phyloP scores from a whole-genome alignment of 2,329 filamentous ascomycete species.

The Exutisphaerella laricina region DNA sequence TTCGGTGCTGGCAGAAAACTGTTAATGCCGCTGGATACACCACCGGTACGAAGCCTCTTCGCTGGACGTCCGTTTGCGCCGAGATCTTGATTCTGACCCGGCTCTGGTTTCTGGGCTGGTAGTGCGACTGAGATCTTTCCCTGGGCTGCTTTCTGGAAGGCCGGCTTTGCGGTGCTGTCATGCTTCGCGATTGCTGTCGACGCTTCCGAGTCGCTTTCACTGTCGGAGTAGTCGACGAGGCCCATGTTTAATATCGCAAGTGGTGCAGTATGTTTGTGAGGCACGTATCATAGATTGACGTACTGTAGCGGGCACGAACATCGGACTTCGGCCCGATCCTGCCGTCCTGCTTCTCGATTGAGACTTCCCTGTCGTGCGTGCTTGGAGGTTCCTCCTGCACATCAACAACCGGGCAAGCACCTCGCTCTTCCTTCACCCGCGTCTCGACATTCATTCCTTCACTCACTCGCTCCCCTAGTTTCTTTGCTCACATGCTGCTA shows the following conservation, averaged over 20 bases:
- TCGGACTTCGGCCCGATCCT: no score
- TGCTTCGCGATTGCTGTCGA: slow-evolving; percentile 21
- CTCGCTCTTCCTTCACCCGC: no score
- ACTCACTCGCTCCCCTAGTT: no score
- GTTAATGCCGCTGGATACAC: slow-evolving; percentile 75
- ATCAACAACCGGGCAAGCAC: no score
- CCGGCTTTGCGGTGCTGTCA: slow-evolving; percentile 32
- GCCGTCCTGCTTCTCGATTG: no score
- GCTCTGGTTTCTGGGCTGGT: slow-evolving; percentile 48
- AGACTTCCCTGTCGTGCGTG: no score
- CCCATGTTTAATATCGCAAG: no score
- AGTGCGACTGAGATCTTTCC: slow-evolving; percentile 77
- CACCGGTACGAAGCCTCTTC: slow-evolving; percentile 63
- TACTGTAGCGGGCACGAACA: no score
- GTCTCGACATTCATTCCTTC: no score
- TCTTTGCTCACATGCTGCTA: slow-evolving; percentile 1
- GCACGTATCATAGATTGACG: no score
- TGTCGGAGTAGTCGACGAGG: slow-evolving; percentile 79
- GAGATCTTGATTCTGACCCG: slow-evolving; percentile 36
- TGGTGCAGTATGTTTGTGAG: no score
- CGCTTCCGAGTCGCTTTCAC: slow-evolving; percentile 54
- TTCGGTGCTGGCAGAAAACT: slow-evolving; percentile 84
- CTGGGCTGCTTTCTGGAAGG: slow-evolving; percentile 45
- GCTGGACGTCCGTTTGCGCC: slow-evolving; percentile 54
- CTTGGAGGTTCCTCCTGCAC: no score